Base-by-base conservation (phyloP, 495 filamentous ascomycete species). In the Talaromyces stipitatus region DNA sequence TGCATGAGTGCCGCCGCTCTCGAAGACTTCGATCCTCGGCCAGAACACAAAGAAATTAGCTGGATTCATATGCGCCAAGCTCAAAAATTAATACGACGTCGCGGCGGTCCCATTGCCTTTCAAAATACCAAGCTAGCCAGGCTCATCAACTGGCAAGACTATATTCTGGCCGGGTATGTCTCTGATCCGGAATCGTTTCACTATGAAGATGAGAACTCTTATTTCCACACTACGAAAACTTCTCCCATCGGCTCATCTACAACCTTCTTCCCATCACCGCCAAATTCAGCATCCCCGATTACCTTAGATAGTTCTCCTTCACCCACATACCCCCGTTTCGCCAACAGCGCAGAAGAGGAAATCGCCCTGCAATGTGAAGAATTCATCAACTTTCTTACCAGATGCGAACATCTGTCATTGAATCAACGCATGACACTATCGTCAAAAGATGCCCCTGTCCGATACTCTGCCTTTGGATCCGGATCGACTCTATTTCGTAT, bases 111-210 rank as follows among this genome's bases (percentile, higher is more conserved):
- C 3, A 60, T 60, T 38, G 71, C 69, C 26, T 74, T 74, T 54
- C 59, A 62, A 12, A 65, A 69, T 46, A 73, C 69, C 8, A 71
- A 66, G 32, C 53, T 74, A n/a, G 70, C 69, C 0, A 74, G 69
- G 65, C 54, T 76, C 26, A 72, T 72, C 36, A 74, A 76, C 48
- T 75, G 70, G 73, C 69, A 72, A 63, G 72, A 75, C 54, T 74
- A 75, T 56, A 72, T 72, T 26, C 53, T 74, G 18, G 65, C 69
- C 1, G 73, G 73, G 1, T 75, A 73, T 55, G 70, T 73, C 32
- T 69, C 65, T 1, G 59, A 69, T 10, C 67, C 64, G 11, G 58
- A 60, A 0, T 69, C 66, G 50, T 72, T 75, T 41, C 70, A 62
- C 32, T 74, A 70, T 36, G 66, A 75, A 22, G 53, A 57, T 14